A percentile compares a stretch with the other conserved stretches of the same genome.
These are phyloP conservation scores for Ophiostoma tasmaniense DNA, from an alignment of 2,329 filamentous ascomycete species.

Conservation along the genomic window DNA sequence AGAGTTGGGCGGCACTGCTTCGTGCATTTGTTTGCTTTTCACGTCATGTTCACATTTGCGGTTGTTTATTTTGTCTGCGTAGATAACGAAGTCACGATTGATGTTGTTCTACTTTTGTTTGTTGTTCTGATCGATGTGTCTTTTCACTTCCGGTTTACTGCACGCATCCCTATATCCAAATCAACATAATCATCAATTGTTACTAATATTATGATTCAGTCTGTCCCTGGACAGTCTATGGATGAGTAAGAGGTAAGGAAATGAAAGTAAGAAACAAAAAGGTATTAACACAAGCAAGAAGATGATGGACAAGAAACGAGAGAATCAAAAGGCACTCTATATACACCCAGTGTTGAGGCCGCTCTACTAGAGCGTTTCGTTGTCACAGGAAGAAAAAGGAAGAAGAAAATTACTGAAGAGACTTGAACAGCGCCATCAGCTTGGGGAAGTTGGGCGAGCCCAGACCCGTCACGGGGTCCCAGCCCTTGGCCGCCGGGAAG, in stretches of 20 bases:
- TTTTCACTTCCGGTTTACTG: too few relatives aligned
- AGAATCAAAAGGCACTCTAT: not conserved
- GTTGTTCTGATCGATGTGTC: not conserved
- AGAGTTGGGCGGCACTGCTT: too few relatives aligned
- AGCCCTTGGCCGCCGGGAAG: constrained; percentile 25
- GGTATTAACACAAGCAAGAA: not conserved
- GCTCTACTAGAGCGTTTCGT: too few relatives aligned
- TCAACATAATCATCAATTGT: not conserved
- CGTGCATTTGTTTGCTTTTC: not conserved
- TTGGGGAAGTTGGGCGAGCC: constrained; percentile 22
- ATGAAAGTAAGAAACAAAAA: not conserved
- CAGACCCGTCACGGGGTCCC: constrained; percentile 24
- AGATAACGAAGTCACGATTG: not conserved
- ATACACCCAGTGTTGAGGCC: not conserved
- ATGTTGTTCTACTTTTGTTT: not conserved
- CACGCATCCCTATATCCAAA: not conserved
- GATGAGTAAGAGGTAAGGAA: not conserved
- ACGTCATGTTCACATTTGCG: not conserved
- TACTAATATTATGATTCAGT: not conserved
- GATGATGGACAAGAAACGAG: not conserved
- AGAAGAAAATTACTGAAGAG: constrained; percentile 6
- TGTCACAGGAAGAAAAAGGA: too few relatives aligned
- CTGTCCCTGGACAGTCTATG: constrained; percentile 1
- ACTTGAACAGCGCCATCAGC: constrained; percentile 21
- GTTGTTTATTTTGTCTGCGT: not conserved